phyloP scores from a whole-genome alignment of 495 filamentous ascomycete genomes.

The Penicillium bialowiezense region DNA sequence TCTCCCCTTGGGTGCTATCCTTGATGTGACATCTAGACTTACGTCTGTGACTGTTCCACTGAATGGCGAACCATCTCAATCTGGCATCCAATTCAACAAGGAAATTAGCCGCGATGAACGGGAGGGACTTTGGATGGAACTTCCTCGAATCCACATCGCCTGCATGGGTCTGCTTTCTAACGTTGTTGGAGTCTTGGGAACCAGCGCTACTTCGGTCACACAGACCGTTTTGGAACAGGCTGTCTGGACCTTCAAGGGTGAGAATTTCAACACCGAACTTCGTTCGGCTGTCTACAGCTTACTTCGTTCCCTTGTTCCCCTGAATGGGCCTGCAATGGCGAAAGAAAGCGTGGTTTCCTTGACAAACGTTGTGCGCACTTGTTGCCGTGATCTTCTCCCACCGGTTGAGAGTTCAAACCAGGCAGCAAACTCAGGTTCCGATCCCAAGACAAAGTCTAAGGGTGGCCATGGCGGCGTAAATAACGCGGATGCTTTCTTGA shows the following conservation, averaged over 20 bases:
- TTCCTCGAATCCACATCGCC: slow-evolving; percentile 72
- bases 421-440: slow-evolving; percentile 25
- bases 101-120: slow-evolving; percentile 75
- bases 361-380: slow-evolving; percentile 52
- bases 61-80: slow-evolving; percentile 30
- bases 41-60: slow-evolving; percentile 62
- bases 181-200: slow-evolving; percentile 52
- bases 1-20: slow-evolving; percentile 60
- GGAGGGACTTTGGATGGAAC: slow-evolving; percentile 64
- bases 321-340: slow-evolving; percentile 61
- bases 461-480: slow-evolving; percentile 30
- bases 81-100: slow-evolving; percentile 51
- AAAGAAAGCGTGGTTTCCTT: slow-evolving; percentile 60
- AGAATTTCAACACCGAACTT: slow-evolving; percentile 53
- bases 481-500: slow-evolving; percentile 58
- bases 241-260: slow-evolving; percentile 63
- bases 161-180: slow-evolving; percentile 56
- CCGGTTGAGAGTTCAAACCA: slow-evolving; percentile 31
- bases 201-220: slow-evolving; percentile 49
- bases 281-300: slow-evolving; percentile 60
- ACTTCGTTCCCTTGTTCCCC: slow-evolving; percentile 51
- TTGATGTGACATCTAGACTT: slow-evolving; percentile 65
- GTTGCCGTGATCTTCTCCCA: slow-evolving; percentile 63
- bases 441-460: slow-evolving; percentile 35
- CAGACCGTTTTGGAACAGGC: slow-evolving; percentile 64